Evolutionary conservation across 345 rosid genomes (phyloP), one percentile per base, ranked within the genome.

Genomic region (Gossypium mustelinum): DNA sequence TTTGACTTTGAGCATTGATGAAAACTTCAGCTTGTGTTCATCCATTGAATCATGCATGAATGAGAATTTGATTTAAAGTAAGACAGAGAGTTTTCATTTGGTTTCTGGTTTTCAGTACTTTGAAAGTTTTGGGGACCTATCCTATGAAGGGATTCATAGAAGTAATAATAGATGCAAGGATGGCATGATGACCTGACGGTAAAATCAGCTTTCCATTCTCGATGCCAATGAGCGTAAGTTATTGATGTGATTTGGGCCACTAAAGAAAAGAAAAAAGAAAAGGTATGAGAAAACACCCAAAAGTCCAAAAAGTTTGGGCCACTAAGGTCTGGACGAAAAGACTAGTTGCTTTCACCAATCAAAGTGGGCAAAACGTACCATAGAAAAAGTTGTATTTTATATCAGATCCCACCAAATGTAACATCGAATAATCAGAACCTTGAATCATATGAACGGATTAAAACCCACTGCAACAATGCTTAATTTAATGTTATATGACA

Each of bases 391-490:
- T 7, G 18, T 61, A 13, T 14, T 65, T 65, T 17, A 18, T 4
- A 65, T 65, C 52, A 18, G 52, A 65, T 65, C 10, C 29, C 70
- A 65, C 51, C 64, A 44, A 20, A 47, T 13, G 1, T 22, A 25
- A 44, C 27, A 77, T 62, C 66, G 4, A 77, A 34, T 56, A 16
- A 47, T 72, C 75, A 34, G 61, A 18, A 77, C 44, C 76, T 72
- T 25, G 67, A 64, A 18, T 47, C 18, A 52, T 18, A 29, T 70
- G 27, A 54, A 11, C 47, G 7, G 17, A 20, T 44, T 2, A 45
- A 9, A 9, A 44, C 18, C 20, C 50, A 17, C 17, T 29, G 34
- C 20, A 64, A 64, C 18, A 34, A 62, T 29, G 8, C 9, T 62
- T 60, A 48, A 12, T 11, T 9, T 2, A 48, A 48, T 48, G 16